phyloP scores from a whole-genome alignment of 2,329 filamentous ascomycete genomes.

The Botrytis squamosa region DNA sequence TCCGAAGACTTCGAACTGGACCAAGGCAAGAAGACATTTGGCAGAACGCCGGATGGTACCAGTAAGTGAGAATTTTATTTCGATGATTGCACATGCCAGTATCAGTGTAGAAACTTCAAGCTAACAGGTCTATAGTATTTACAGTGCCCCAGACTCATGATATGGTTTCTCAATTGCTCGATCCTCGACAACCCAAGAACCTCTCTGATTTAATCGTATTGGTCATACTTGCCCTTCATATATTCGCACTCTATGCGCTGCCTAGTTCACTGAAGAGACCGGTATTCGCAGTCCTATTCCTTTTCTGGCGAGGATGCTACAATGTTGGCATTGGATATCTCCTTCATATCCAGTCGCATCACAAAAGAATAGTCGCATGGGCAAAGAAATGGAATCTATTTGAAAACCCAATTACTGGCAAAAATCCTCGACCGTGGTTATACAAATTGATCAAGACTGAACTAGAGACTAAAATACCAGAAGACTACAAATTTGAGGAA shows the following conservation, averaged over 20 bases:
- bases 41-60: conserved; percentile 85
- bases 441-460: conserved; percentile 84
- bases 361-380: conserved; percentile 83
- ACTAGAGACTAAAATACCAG: conserved; percentile 89
- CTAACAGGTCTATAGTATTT: conserved; percentile 63
- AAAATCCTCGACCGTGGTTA: conserved; percentile 78
- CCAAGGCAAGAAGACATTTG: conserved; percentile 76
- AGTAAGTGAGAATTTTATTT: conserved; percentile 55
- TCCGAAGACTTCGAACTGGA: conserved; percentile 36
- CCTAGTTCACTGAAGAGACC: conserved; percentile 69
- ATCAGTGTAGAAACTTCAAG: not conserved
- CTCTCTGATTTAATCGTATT: conserved; percentile 81
- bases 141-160: conserved; percentile 94
- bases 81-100: not conserved
- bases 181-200: conserved; percentile 94
- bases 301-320: conserved; percentile 91
- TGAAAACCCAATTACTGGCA: conserved; percentile 74
- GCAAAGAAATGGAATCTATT: conserved; percentile 84
- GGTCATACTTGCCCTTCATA: conserved; percentile 71
- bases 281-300: conserved; percentile 77
- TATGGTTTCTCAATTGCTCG: conserved; percentile 97
- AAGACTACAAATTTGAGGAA: conserved; percentile 90
- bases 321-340: conserved; percentile 92
- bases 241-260: conserved; percentile 70
- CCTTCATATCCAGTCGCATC: conserved; percentile 84